phyloP scores from a whole-genome alignment of 2,329 filamentous ascomycete genomes.

The Trichoderma endophyticum region DNA sequence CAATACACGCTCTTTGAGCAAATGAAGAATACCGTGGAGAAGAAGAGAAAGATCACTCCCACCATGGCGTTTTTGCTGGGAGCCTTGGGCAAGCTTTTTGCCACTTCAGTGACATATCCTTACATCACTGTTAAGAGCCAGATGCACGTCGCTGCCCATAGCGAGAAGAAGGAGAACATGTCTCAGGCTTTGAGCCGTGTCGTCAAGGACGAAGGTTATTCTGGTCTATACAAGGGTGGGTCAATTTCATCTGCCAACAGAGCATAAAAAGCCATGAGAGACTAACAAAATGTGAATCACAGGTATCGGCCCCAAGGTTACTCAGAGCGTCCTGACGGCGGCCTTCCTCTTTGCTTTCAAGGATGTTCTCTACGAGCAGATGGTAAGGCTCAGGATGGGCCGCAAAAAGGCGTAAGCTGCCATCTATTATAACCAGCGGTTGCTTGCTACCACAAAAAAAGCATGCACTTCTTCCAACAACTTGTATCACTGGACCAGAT shows the following conservation, averaged over 20 bases:
- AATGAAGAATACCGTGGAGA: conserved; percentile 88
- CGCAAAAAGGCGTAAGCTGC: conserved; percentile 32
- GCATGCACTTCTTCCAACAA: not conserved
- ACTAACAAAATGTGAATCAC: not conserved
- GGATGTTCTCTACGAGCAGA: conserved; percentile 87
- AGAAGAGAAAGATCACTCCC: conserved; percentile 69
- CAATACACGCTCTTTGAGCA: conserved; percentile 99
- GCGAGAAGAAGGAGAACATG: conserved; percentile 77
- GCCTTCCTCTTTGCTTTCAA: conserved; percentile 98
- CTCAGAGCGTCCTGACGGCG: conserved; percentile 93
- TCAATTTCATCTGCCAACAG: not conserved
- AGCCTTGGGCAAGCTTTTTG: conserved; percentile 89
- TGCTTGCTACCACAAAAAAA: not conserved
- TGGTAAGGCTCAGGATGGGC: conserved; percentile 59
- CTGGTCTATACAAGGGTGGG: conserved; percentile 84
- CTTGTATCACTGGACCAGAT: conserved; percentile 21
- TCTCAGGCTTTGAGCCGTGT: conserved; percentile 73
- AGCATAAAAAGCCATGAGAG: conserved; percentile 6
- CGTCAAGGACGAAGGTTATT: conserved; percentile 84
- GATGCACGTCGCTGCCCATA: conserved; percentile 85
- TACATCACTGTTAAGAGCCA: conserved; percentile 99
- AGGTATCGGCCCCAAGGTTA: conserved; percentile 96
- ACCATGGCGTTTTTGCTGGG: conserved; percentile 87
- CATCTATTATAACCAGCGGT: not conserved
- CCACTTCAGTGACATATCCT: conserved; percentile 91